Conservation (phyloP, 139 green algal species). For the Parachlorella kessleri region DNA sequence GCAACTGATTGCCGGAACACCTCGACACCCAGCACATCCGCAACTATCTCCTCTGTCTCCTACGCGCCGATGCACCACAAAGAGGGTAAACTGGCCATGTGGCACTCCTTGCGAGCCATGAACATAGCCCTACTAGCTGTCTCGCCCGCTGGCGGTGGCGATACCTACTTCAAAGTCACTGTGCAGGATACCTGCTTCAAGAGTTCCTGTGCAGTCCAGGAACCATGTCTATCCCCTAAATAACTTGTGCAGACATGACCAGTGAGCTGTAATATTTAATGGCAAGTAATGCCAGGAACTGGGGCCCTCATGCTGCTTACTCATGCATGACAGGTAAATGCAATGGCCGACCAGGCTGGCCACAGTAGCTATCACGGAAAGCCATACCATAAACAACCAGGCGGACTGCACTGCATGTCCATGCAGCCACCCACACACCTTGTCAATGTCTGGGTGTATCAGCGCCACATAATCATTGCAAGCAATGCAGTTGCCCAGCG, state of each 20-base stretch:
- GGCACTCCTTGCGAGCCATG: no score
- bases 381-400: background rate
- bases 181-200: no score
- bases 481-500: constrained; percentile 97
- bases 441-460: constrained; percentile 98
- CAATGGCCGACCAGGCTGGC: background rate
- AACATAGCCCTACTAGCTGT: no score
- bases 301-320: no score
- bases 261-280: no score
- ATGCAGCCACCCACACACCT: constrained; percentile 13
- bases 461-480: constrained; percentile 99
- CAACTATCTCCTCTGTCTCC: constrained; percentile 93
- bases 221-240: background rate
- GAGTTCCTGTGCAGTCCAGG: no score
- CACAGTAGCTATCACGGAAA: no score
- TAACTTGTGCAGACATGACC: background rate
- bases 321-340: background rate
- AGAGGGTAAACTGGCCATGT: no score
- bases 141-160: no score
- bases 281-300: no score
- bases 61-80: no score
- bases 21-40: constrained; percentile 98
- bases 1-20: constrained; percentile 98
- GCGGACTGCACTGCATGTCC: background rate
- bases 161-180: no score